Percentiles rank a stretch among this genome's conserved stretches.
These are phyloP conservation scores for Clitoria ternatea DNA, from an alignment of 306 rosid genomes.

Conservation along the genomic window DNA sequence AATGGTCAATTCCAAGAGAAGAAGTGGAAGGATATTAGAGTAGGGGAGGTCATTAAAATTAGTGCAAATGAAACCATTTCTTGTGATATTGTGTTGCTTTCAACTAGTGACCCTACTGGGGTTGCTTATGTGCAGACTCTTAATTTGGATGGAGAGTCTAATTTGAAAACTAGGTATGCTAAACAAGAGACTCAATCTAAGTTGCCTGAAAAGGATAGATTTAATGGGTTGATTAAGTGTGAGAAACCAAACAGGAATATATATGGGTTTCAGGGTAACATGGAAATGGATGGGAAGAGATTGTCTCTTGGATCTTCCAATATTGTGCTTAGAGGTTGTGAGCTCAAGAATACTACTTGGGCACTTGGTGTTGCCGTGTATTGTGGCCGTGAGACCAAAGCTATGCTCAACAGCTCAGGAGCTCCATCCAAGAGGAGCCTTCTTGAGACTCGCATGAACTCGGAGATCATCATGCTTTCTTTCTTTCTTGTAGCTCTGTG, in stretches of 20 bases:
- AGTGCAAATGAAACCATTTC: conserved; percentile 67
- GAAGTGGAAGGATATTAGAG: conserved; percentile 72
- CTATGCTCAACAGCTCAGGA: conserved; percentile 88
- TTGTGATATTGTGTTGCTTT: conserved; percentile 87
- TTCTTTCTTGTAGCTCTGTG: conserved; percentile 69
- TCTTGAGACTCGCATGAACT: conserved; percentile 88
- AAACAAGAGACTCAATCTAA: conserved; percentile 84
- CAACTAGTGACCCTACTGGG: conserved; percentile 92
- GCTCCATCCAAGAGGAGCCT: conserved; percentile 96
- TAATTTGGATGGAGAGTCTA: conserved; percentile 93
- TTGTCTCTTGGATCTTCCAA: conserved; percentile 92
- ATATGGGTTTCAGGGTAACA: conserved; percentile 77
- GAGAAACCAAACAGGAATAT: conserved; percentile 96
- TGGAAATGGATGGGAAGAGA: conserved; percentile 75
- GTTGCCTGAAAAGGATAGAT: conserved; percentile 53
- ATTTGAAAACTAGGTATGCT: conserved; percentile 90
- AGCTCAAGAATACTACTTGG: conserved; percentile 83
- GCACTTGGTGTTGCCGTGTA: conserved; percentile 84
- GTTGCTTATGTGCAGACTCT: conserved; percentile 92
- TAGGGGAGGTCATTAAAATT: conserved; percentile 76
- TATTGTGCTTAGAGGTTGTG: conserved; percentile 86
- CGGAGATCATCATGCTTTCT: conserved; percentile 80
- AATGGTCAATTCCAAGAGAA: conserved; percentile 45
- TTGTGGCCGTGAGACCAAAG: conserved; percentile 91
- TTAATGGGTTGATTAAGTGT: conserved; percentile 67